A percentile compares a stretch with the other conserved stretches of the same genome.
Conservation (phyloP, 2,329 filamentous ascomycete genomes). For the Botrytis cinerea region DNA sequence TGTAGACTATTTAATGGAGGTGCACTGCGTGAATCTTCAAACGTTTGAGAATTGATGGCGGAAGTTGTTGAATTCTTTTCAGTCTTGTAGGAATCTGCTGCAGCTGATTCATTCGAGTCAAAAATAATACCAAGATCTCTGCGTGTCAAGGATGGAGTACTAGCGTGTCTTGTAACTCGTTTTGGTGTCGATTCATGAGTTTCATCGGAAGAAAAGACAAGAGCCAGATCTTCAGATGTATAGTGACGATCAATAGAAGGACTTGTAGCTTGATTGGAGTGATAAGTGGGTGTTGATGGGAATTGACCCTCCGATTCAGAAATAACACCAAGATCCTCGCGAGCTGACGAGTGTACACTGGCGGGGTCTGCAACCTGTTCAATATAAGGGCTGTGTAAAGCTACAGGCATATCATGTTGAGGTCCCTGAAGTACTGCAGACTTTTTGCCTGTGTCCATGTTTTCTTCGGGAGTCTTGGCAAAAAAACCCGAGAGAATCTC, state of each 20-base stretch:
- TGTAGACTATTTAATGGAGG: neutral
- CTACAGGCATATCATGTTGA: neutral
- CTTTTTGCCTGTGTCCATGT: neutral
- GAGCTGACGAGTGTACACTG: neutral
- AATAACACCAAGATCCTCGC: neutral
- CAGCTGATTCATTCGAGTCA: neutral
- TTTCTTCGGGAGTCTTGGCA: neutral
- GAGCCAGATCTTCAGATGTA: conserved; percentile 3
- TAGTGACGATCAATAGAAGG: neutral
- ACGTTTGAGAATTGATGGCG: neutral
- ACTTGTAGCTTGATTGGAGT: neutral
- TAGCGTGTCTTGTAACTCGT: conserved; percentile 4
- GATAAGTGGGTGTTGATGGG: neutral
- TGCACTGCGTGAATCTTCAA: neutral
- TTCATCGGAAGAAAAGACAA: conserved; percentile 1
- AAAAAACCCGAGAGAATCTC: neutral
- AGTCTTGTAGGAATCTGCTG: neutral
- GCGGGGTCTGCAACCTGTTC: neutral
- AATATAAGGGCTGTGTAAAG: neutral
- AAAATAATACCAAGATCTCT: conserved; percentile 4
- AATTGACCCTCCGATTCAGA: neutral
- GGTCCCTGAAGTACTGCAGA: neutral
- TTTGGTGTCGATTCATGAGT: neutral
- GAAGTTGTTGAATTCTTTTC: neutral
- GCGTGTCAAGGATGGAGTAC: neutral